These are phyloP conservation scores for Streptanthus diversifolius DNA, from an alignment of 345 rosid species.

Conservation along the genomic window DNA sequence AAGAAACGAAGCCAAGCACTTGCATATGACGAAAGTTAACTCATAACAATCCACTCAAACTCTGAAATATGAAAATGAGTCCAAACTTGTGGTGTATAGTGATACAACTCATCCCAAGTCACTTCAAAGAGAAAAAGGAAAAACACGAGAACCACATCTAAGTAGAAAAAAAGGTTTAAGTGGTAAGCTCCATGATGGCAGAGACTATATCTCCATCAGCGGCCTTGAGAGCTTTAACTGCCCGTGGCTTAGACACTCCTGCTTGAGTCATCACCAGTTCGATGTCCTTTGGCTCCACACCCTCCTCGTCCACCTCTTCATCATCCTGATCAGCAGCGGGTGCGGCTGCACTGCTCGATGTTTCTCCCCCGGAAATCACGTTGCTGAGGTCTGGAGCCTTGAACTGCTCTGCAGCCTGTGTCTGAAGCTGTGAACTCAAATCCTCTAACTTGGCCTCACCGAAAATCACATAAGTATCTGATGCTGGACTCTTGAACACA, in stretches of 20 bases:
- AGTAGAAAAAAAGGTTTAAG: conserved; percentile 32
- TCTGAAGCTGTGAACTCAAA: conserved; percentile 78
- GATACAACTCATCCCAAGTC: conserved; percentile 19
- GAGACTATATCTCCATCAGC: conserved; percentile 74
- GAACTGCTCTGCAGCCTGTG: conserved; percentile 85
- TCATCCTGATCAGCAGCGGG: conserved; percentile 54
- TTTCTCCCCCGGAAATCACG: conserved; percentile 58
- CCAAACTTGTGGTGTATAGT: conserved; percentile 7
- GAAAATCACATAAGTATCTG: conserved; percentile 73
- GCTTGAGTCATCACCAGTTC: conserved; percentile 95
- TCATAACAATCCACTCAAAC: conserved; percentile 8
- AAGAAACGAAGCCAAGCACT: neutral
- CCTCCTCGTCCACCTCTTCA: conserved; percentile 81
- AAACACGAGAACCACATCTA: neutral
- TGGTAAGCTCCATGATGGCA: conserved; percentile 93
- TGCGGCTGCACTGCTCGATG: conserved; percentile 36
- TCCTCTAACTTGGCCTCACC: conserved; percentile 96
- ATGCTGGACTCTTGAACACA: conserved; percentile 85
- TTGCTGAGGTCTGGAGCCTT: conserved; percentile 61
- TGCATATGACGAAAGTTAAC: neutral
- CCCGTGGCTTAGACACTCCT: conserved; percentile 66
- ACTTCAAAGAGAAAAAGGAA: neutral
- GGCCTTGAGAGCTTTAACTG: conserved; percentile 75
- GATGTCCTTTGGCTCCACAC: conserved; percentile 84
- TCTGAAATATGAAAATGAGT: neutral